A percentile compares a stretch with the other conserved stretches of the same genome.
phyloP scores from a whole-genome alignment of 2,329 filamentous ascomycete species.

The Alternaria incomplexa region DNA sequence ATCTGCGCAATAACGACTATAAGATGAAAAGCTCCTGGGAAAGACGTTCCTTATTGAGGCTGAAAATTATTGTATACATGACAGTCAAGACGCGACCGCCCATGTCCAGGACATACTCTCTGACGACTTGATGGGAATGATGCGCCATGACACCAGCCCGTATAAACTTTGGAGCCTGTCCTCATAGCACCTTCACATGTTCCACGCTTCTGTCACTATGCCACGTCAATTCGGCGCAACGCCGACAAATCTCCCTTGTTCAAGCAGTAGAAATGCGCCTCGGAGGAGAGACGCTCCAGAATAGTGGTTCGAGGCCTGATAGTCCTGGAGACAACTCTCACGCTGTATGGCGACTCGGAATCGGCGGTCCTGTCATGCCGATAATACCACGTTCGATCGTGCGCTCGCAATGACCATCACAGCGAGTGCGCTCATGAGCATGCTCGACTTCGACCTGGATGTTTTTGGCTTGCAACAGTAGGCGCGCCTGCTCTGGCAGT shows the following conservation, averaged over 20 bases:
- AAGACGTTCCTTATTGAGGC: background rate
- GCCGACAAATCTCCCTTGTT: background rate
- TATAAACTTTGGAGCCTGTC: background rate
- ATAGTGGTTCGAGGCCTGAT: background rate
- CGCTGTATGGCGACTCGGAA: background rate
- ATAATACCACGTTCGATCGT: background rate
- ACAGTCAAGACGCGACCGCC: background rate
- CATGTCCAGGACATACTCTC: background rate
- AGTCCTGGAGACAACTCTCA: background rate
- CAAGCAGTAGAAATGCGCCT: background rate
- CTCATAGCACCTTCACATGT: background rate
- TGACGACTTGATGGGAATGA: background rate
- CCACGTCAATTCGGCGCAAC: background rate
- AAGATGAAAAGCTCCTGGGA: background rate
- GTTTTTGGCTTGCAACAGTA: background rate
- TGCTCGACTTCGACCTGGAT: background rate
- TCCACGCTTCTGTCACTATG: background rate
- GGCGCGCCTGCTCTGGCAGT: background rate
- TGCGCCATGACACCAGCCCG: background rate
- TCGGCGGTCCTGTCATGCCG: background rate
- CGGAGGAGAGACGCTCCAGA: background rate
- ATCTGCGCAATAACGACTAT: background rate
- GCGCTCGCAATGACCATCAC: background rate
- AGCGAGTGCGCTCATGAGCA: background rate
- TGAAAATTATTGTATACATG: background rate